Base-by-base conservation (phyloP, 306 rosid genomes). In the Dicorynia guianensis region DNA sequence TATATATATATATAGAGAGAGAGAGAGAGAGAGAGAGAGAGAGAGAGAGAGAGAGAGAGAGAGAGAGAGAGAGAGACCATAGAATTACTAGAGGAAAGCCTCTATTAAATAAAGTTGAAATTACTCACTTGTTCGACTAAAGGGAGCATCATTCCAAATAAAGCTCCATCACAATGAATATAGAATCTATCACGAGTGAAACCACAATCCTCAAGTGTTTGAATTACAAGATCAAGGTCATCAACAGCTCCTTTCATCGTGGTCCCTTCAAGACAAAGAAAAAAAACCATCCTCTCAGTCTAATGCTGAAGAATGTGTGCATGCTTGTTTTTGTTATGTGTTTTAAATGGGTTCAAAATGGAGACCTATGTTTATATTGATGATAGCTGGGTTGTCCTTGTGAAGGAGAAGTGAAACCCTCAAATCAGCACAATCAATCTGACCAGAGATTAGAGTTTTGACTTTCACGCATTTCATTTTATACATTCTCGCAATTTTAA, bases 401-500 rank as follows among this genome's bases (percentile, higher is more conserved):
- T 91, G 75, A 11, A 76, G 75, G 7, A 81, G 74, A 43, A 87
- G 76, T 65, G 72, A 80, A 42, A 77, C 73, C 76, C 81, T 84
- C 12, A 91, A 79, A 75, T 89, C 81, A 3, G 47, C 43, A 59
- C 93, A 91, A 65, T 91, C 85, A 73, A 89, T 91, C 87, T 91
- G 89, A 30, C 93, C 94, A 3, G 93, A 88, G 52, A 80, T 38
- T 59, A 85, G 66, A n/a, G 88, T 83, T 14, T 19, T 71, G 68
- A 92, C 86, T 79, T 86, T 89, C 68, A 69, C 82, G 15, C 89
- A 86, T 0, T 92, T 87, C 93, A 92, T 92, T 86, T 88, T 76
- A 74, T 88, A 92, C 93, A 92, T 88, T 78, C 87, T 74, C 1
- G 92, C 96, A 0, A 88, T 92, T 82, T 92, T 93, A 63, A 88